Evolutionary conservation across 805 yeast genomes (phyloP).

Genomic region (Yarrowia porcina): DNA sequence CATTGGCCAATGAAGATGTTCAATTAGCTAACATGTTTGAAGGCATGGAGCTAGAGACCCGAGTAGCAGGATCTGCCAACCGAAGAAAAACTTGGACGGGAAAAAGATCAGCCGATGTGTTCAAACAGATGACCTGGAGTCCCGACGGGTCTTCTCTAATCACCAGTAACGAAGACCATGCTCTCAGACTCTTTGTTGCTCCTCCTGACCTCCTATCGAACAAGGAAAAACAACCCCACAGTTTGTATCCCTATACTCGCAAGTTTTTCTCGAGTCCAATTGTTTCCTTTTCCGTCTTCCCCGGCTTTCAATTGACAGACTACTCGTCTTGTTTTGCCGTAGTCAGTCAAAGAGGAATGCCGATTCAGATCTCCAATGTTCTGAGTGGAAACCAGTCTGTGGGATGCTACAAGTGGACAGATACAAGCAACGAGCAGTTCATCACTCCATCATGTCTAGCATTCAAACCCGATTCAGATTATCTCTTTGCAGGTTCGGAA

Average conservation of each 20-base stretch:
- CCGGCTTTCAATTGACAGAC: slow-evolving; percentile 28
- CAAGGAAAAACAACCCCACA: neutral
- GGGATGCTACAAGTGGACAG: slow-evolving; percentile 24
- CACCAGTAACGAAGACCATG: slow-evolving; percentile 30
- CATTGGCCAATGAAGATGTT: slow-evolving; percentile 12
- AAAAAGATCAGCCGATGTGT: slow-evolving; percentile 9
- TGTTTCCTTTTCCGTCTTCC: slow-evolving; percentile 27
- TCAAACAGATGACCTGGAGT: slow-evolving; percentile 30
- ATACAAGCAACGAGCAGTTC: slow-evolving; percentile 6
- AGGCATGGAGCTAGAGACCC: slow-evolving; percentile 11
- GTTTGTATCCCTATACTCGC: slow-evolving; percentile 28
- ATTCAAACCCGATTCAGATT: slow-evolving; percentile 7
- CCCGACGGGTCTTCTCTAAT: slow-evolving; percentile 33
- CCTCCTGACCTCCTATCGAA: slow-evolving; percentile 29
- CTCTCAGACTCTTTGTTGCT: slow-evolving; percentile 29
- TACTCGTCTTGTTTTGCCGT: slow-evolving; percentile 26
- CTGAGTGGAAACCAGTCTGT: neutral
- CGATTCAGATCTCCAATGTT: slow-evolving; percentile 30
- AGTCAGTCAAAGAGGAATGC: slow-evolving; percentile 29
- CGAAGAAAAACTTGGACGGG: neutral
- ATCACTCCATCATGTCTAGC: neutral
- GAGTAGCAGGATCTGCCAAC: slow-evolving; percentile 1
- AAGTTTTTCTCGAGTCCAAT: slow-evolving; percentile 27
- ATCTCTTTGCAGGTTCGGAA: slow-evolving; percentile 9
- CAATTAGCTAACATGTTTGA: neutral